Base-by-base conservation (phyloP, 345 rosid genomes). In the Excoecaria cochinchinensis region DNA sequence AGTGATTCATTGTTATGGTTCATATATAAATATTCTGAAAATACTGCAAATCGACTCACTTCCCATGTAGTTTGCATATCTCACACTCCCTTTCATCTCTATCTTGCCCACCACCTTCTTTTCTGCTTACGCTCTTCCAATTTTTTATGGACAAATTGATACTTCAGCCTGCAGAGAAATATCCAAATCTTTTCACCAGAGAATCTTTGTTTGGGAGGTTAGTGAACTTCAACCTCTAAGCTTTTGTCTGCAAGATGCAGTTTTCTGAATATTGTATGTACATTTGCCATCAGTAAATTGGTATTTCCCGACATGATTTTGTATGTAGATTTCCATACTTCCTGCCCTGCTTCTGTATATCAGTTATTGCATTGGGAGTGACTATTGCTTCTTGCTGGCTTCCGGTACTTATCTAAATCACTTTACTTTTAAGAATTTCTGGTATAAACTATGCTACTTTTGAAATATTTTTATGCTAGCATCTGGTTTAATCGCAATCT, bases 141-240 rank as follows among this genome's bases (percentile, higher is more conserved):
- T 31, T 70, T 14, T 72, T 63, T 68, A 31, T 56, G 47, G 17
- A 57, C n/a, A 70, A 65, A 24, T 60, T 31, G 74, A 19, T 70
- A 78, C 13, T 71, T 57, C 85, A 93, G 98, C 98, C 98, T 40
- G 98, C 98, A 48, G 92, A 85, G 80, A 91, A 90, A 80, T 91
- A 83, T 82, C 98, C 98, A 14, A 73, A 72, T 59, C 17, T 88
- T 75, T 89, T 93, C 82, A 79, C 97, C 74, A 70, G 86, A 73
- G 95, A 86, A 10, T 90, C 94, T 22, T 25, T 94, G 39, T 94
- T 89, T 78, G 94, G 94, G 68, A 86, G 86, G 97, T 89, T 73
- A 81, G 78, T 76, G 39, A 78, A 71, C 44, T 19, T 65, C 22
- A 4, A 58, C 65, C 24, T 38, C n/a, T 73, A 40, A 46, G 0